phyloP scores from a whole-genome alignment of 768 basidiomycete species.

The Boletus vermiculosoides region DNA sequence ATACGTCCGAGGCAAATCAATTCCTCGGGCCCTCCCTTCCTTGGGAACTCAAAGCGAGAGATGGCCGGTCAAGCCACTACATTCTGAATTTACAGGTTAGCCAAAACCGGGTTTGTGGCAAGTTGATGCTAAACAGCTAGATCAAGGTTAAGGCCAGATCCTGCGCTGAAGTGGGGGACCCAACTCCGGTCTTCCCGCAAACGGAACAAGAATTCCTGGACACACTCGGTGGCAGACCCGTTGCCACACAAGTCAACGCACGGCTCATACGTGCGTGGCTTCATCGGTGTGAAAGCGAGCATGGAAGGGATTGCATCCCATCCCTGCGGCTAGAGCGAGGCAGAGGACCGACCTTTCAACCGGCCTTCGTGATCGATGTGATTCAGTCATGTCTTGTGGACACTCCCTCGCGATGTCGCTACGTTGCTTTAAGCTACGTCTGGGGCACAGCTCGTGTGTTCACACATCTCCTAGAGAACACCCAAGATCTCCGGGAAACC shows the following conservation, averaged over 20 bases:
- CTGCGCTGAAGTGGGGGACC: not conserved
- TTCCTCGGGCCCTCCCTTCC: slow-evolving; percentile 2
- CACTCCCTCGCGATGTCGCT: slow-evolving; percentile 21
- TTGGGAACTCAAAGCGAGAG: slow-evolving; percentile 7
- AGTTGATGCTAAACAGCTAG: not conserved
- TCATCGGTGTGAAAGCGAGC: slow-evolving; percentile 12
- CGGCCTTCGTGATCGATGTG: slow-evolving; percentile 18
- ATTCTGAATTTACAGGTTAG: slow-evolving; percentile 13
- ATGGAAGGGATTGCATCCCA: slow-evolving; percentile 7
- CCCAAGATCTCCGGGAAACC: slow-evolving; percentile 2
- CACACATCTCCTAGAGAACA: slow-evolving; percentile 9
- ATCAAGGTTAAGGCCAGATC: slow-evolving; percentile 8
- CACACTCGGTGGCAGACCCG: slow-evolving; percentile 9
- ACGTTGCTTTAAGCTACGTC: slow-evolving; percentile 25
- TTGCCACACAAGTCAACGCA: not conserved
- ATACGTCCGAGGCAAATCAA: not conserved
- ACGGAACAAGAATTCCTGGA: slow-evolving; percentile 2
- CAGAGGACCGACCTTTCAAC: not conserved
- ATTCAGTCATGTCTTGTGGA: slow-evolving; percentile 17
- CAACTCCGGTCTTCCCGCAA: not conserved
- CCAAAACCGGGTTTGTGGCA: not conserved
- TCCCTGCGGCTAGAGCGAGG: not conserved
- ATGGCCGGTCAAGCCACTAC: not conserved
- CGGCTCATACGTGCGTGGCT: slow-evolving; percentile 17
- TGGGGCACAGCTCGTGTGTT: slow-evolving; percentile 16